These are phyloP conservation scores for Hericium rajendrae DNA, from an alignment of 768 basidiomycete genomes.

Conservation along the genomic window DNA sequence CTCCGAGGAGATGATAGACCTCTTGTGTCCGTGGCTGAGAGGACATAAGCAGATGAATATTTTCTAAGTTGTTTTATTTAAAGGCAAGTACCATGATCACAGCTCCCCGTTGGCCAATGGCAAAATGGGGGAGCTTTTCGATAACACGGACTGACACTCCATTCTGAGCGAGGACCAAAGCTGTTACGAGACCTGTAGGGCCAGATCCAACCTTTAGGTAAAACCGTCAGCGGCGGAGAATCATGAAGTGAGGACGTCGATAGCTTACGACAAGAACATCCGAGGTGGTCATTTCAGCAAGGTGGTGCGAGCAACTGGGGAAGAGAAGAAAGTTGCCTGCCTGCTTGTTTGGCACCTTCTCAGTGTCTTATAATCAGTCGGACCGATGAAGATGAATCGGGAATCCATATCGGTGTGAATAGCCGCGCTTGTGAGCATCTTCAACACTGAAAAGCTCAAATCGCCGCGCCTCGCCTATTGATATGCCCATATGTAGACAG, in stretches of 20 bases:
- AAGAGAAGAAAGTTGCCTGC: not conserved
- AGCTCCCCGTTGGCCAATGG: conserved; percentile 2
- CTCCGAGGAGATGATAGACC: conserved; percentile 2
- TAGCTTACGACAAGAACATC: not conserved
- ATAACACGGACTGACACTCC: conserved; percentile 7
- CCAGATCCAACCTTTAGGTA: conserved; percentile 4
- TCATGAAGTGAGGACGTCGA: too few relatives aligned
- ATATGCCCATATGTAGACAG: too few relatives aligned
- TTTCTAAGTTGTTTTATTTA: too few relatives aligned
- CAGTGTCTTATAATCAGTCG: too few relatives aligned
- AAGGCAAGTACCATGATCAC: not conserved
- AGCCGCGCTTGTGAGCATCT: not conserved
- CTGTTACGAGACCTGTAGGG: conserved; percentile 4
- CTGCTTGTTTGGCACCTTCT: not conserved
- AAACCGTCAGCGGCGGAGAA: too few relatives aligned
- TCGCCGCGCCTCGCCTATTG: too few relatives aligned
- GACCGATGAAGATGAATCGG: too few relatives aligned
- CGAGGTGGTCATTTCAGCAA: not conserved
- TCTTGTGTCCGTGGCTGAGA: conserved; percentile 2
- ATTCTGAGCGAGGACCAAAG: conserved; percentile 3
- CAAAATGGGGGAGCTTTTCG: not conserved
- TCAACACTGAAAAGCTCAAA: too few relatives aligned
- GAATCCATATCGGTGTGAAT: too few relatives aligned
- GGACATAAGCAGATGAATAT: not conserved
- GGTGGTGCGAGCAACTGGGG: too few relatives aligned